Base-by-base conservation (phyloP, 331 rosid species). In the Rhamnella rubrinervis region DNA sequence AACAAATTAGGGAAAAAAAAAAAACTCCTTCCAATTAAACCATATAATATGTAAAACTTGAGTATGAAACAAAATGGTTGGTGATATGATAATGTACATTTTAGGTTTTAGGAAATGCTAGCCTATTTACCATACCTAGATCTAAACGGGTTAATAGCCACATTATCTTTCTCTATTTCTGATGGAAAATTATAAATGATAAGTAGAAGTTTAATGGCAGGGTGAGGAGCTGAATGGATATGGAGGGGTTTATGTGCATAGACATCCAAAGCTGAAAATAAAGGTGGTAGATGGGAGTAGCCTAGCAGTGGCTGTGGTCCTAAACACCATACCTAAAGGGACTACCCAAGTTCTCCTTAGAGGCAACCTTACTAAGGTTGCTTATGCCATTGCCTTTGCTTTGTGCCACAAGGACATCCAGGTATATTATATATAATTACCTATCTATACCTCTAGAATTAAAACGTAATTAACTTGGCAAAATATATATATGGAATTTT, bases 201-300 rank as follows among this genome's bases (percentile, higher is more conserved):
- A 11, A 16, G 18, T 52, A 52, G 17, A 7, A 52, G 7, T 13
- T 52, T 52, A 52, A 13, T 16, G 16, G 14, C 47, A 93, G 98
- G 84, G 85, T 67, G 82, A 83, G 41, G 82, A 75, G 61, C 83
- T 90, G 6, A 93, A 93, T 66, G 60, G 73, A 26, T 20, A 80
- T 60, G 97, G 96, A 19, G 92, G 75, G 67, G 60, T 80, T 49
- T 90, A 85, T 69, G 62, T 82, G 6, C 49, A 72, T 19, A 90
- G 63, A 44, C 51, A 82, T 49, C 93, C 96, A 0, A 26, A 89
- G 40, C 77, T 90, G 41, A 93, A 78, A 62, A 60, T 86, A 8
- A 85, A 73, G 74, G 63, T 93, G 57, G 98, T 93, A 71, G 96
- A 88, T 81, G 98, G 98, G 0, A 88, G 93, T 38, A 88, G 91